These are phyloP conservation scores for Neurospora intermedia DNA, from an alignment of 495 filamentous ascomycete genomes.

Conservation along the genomic window DNA sequence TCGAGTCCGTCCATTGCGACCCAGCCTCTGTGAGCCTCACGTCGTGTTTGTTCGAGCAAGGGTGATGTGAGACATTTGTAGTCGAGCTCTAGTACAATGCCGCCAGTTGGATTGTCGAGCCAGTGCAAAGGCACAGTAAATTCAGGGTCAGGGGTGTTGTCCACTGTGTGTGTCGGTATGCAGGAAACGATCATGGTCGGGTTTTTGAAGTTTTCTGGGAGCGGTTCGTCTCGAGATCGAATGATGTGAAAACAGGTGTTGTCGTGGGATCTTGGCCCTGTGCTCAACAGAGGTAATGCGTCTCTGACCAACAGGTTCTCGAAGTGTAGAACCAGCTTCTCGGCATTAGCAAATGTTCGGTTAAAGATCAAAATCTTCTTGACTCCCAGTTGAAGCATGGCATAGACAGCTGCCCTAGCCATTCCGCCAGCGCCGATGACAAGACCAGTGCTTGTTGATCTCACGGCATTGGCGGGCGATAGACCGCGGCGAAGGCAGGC, in stretches of 20 bases:
- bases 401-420: constrained; percentile 63
- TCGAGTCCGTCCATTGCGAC: constrained; percentile 63
- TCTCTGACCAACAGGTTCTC: constrained; percentile 27
- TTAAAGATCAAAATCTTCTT: constrained; percentile 64
- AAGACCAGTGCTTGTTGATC: constrained; percentile 49
- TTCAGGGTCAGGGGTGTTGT: constrained; percentile 48
- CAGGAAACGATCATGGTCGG: constrained; percentile 62
- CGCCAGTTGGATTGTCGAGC: constrained; percentile 59
- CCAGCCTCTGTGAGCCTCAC: constrained; percentile 53
- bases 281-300: constrained; percentile 33
- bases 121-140: constrained; percentile 58
- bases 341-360: constrained; percentile 47
- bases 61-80: constrained; percentile 60
- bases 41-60: constrained; percentile 50
- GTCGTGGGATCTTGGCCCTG: constrained; percentile 33
- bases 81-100: constrained; percentile 60
- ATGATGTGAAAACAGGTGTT: constrained; percentile 47
- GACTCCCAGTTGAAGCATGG: constrained; percentile 64
- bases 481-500: constrained; percentile 56
- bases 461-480: constrained; percentile 63
- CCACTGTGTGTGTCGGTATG: constrained; percentile 55
- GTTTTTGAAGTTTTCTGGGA: constrained; percentile 47
- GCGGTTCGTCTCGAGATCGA: constrained; percentile 42
- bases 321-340: constrained; percentile 57
- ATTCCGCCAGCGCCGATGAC: constrained; percentile 70